Percentiles rank a stretch among this genome's conserved stretches.
These are phyloP conservation scores for Fusarium citri DNA, from an alignment of 2,329 filamentous ascomycete genomes.

Conservation along the genomic window DNA sequence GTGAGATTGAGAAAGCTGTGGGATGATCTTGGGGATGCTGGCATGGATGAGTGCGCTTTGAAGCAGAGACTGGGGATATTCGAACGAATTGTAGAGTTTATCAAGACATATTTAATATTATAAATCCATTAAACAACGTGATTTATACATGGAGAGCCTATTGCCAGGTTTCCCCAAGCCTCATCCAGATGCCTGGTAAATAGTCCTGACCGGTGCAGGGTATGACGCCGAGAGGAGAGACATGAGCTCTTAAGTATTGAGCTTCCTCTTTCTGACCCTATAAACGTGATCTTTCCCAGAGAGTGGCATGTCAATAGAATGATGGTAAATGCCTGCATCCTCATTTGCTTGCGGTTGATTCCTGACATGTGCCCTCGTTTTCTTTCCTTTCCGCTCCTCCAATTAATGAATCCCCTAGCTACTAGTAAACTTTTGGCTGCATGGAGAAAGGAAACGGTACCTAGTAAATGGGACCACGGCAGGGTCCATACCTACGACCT, in stretches of 20 bases:
- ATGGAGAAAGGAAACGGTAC: conserved; percentile 26
- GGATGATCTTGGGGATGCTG: conserved; percentile 16
- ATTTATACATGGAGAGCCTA: conserved; percentile 4
- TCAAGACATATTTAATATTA: background rate
- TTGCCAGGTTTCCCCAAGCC: conserved; percentile 1
- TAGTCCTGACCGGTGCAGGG: conserved; percentile 6
- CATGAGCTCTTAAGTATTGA: conserved; percentile 3
- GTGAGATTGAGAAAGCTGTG: conserved; percentile 9
- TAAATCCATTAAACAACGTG: conserved; percentile 3
- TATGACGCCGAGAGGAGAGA: conserved; percentile 30
- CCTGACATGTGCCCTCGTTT: conserved; percentile 44
- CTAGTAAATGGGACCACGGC: conserved; percentile 41
- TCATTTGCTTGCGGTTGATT: conserved; percentile 45
- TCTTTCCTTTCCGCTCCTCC: background rate
- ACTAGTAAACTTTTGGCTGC: background rate
- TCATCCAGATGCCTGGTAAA: background rate
- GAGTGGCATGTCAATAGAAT: conserved; percentile 45
- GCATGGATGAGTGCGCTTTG: background rate
- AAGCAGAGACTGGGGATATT: background rate
- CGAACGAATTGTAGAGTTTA: conserved; percentile 11
- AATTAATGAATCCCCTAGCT: conserved; percentile 3
- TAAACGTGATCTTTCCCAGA: conserved; percentile 19
- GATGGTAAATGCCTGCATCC: conserved; percentile 40
- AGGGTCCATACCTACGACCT: conserved; percentile 35
- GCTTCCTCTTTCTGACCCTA: conserved; percentile 20